phyloP scores from a whole-genome alignment of 2,329 filamentous ascomycete species.

The Arthrinium phaeospermum region DNA sequence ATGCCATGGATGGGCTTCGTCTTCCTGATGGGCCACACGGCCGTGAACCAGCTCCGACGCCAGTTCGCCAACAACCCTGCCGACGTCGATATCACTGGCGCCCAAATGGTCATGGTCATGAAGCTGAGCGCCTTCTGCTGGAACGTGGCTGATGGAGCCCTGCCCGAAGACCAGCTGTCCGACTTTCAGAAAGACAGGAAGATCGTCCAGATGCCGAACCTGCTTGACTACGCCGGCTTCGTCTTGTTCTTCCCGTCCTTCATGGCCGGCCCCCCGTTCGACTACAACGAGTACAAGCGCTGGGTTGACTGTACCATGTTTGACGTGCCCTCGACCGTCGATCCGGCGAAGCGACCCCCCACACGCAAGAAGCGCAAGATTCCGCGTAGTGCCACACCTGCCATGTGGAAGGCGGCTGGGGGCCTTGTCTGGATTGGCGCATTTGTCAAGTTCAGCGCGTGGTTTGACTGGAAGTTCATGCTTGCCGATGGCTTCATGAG shows the following conservation, averaged over 20 bases:
- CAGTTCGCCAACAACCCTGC: constrained; percentile 72
- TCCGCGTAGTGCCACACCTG: constrained; percentile 86
- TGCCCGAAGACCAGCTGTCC: constrained; percentile 80
- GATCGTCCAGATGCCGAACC: constrained; percentile 72
- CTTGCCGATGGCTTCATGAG: constrained; percentile 70
- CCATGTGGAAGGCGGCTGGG: constrained; percentile 73
- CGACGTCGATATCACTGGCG: constrained; percentile 85
- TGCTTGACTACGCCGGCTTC: constrained; percentile 87
- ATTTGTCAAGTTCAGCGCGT: constrained; percentile 74
- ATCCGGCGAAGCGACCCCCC: constrained; percentile 82
- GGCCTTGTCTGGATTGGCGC: constrained; percentile 81
- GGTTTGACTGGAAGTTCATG: constrained; percentile 69
- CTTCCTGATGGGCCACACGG: constrained; percentile 96
- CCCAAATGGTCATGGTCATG: constrained; percentile 99
- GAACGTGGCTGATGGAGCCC: constrained; percentile 92
- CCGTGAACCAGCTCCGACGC: constrained; percentile 83
- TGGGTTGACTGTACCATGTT: constrained; percentile 98
- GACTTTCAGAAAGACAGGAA: constrained; percentile 85
- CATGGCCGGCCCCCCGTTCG: constrained; percentile 89
- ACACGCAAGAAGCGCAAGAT: constrained; percentile 92
- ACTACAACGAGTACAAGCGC: constrained; percentile 88
- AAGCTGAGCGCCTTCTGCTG: constrained; percentile 96
- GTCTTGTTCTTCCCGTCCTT: constrained; percentile 95
- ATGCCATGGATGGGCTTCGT: constrained; percentile 98
- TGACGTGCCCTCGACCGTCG: constrained; percentile 78